Percentiles rank a stretch among this genome's conserved stretches.
Conservation (phyloP, 768 basidiomycete species). For the Galerina sulciceps region DNA sequence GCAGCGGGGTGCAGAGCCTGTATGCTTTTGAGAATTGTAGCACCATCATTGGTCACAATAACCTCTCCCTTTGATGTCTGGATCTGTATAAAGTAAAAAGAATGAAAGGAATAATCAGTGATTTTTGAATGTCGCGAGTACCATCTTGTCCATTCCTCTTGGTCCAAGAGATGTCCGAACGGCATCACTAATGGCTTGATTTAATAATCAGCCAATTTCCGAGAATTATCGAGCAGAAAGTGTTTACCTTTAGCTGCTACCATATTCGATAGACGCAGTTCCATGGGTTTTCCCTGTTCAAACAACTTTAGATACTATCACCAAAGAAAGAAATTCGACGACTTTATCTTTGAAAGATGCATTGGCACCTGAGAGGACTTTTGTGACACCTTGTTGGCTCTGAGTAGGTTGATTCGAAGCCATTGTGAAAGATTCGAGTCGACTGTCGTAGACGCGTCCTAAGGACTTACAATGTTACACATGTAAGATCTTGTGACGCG, state of each 20-base stretch:
- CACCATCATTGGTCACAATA: constrained; percentile 98
- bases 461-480: too few species aligned
- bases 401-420: constrained; percentile 37
- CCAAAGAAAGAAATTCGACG: constrained; percentile 12
- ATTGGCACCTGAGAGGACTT: constrained; percentile 61
- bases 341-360: constrained; percentile 90
- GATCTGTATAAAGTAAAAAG: constrained; percentile 57
- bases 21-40: constrained; percentile 94
- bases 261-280: constrained; percentile 96
- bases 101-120: background rate
- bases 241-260: constrained; percentile 91
- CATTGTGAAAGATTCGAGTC: constrained; percentile 28
- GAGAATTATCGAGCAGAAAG: constrained; percentile 6
- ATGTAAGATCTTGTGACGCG: constrained; percentile 40
- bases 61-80: constrained; percentile 97
- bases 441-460: constrained; percentile 36
- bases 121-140: constrained; percentile 23
- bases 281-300: constrained; percentile 93
- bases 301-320: constrained; percentile 25
- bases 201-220: constrained; percentile 14
- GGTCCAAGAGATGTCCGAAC: constrained; percentile 96
- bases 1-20: constrained; percentile 98
- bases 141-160: constrained; percentile 99
- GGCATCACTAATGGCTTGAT: constrained; percentile 91
- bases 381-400: constrained; percentile 45